These are phyloP conservation scores for Metschnikowia orientalis DNA, from an alignment of 805 yeast genomes.

Conservation along the genomic window DNA sequence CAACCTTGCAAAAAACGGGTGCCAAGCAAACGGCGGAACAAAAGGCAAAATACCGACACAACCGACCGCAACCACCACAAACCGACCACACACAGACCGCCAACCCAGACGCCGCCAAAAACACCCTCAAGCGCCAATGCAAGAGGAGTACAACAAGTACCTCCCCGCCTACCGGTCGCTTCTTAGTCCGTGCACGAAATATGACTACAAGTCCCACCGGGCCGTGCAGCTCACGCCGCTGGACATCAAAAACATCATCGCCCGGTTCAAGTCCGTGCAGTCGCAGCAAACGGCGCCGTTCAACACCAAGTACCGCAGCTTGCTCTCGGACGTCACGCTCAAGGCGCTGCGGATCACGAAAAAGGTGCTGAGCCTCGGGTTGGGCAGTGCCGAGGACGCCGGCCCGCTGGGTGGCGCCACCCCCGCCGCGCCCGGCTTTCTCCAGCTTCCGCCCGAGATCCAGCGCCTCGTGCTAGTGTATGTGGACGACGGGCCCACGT, in stretches of 20 bases:
- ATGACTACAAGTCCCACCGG: slow-evolving; percentile 47
- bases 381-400: slow-evolving; percentile 1
- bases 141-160: slow-evolving; percentile 18
- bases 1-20: no score
- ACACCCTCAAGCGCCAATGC: slow-evolving; percentile 1
- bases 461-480: slow-evolving; percentile 34
- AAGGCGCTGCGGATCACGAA: slow-evolving; percentile 36
- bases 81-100: no score
- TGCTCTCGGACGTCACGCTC: slow-evolving; percentile 46
- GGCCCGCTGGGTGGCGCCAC: background rate
- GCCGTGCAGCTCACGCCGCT: slow-evolving; percentile 35
- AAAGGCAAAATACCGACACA: no score
- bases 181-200: slow-evolving; percentile 44
- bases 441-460: slow-evolving; percentile 42
- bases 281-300: slow-evolving; percentile 18
- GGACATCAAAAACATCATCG: slow-evolving; percentile 25
- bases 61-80: no score
- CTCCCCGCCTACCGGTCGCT: slow-evolving; percentile 53
- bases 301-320: slow-evolving; percentile 46
- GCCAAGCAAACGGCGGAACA: no score
- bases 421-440: slow-evolving; percentile 17
- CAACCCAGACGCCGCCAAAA: no score
- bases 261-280: slow-evolving; percentile 15
- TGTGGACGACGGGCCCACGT: slow-evolving; percentile 34
- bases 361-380: slow-evolving; percentile 19